phyloP scores from a whole-genome alignment of 2,329 filamentous ascomycete genomes.

The Cytospora leucostoma region DNA sequence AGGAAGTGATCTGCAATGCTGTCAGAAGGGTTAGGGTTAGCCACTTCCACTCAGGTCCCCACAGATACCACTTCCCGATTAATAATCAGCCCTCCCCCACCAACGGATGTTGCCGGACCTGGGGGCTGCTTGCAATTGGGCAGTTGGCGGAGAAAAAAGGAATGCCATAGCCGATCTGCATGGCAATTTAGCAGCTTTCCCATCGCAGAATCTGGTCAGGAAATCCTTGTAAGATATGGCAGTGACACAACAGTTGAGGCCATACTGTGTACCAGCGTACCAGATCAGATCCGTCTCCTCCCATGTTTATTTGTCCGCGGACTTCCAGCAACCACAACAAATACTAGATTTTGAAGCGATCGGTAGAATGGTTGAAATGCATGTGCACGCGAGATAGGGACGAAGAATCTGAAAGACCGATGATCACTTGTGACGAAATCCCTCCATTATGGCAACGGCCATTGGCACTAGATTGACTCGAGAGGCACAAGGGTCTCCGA shows the following conservation, averaged over 20 bases:
- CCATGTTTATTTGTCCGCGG: no score
- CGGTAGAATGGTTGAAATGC: no score
- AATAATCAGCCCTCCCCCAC: neutral
- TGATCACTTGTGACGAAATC: neutral
- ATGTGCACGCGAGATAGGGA: no score
- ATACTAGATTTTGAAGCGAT: no score
- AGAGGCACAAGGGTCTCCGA: neutral
- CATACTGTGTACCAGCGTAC: no score
- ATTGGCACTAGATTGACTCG: neutral
- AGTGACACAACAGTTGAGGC: neutral
- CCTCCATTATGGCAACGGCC: neutral
- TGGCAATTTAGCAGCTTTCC: slow-evolving; percentile 4
- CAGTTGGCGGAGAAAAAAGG: neutral
- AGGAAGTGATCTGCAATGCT: no score
- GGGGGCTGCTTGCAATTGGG: no score
- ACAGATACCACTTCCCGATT: no score
- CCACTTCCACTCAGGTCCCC: neutral
- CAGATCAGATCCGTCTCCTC: no score
- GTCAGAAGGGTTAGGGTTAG: no score
- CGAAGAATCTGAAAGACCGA: no score
- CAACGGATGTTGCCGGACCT: neutral
- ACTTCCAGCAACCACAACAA: no score
- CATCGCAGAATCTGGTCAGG: neutral
- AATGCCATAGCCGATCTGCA: slow-evolving; percentile 6
- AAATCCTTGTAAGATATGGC: neutral